A percentile compares a stretch with the other conserved stretches of the same genome.
Conservation (phyloP, 192 early-diverging fungal genomes). For the Coemansia sp. region DNA sequence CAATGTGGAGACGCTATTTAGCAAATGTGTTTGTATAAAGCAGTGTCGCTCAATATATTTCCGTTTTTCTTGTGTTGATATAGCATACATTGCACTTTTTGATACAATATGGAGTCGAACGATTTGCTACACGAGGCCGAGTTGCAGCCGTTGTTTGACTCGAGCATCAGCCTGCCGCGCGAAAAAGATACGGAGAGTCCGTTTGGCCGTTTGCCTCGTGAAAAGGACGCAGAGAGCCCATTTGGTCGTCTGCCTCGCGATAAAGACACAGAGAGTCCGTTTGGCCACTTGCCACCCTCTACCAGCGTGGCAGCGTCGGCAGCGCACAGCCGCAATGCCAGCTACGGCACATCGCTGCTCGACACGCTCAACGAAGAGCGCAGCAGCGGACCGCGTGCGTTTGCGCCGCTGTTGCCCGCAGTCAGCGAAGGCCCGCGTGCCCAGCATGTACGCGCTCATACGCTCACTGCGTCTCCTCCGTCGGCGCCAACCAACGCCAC, state of each 20-base stretch:
- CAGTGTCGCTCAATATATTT: too few relatives aligned
- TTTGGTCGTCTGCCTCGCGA: slow-evolving; percentile 17
- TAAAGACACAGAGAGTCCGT: slow-evolving; percentile 4
- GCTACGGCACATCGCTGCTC: slow-evolving; percentile 54
- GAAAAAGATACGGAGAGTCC: slow-evolving; percentile 5
- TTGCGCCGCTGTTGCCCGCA: slow-evolving; percentile 11
- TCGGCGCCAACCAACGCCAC: slow-evolving; percentile 28
- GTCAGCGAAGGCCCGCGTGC: slow-evolving; percentile 5
- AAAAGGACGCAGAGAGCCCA: not conserved
- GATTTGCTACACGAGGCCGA: slow-evolving; percentile 2
- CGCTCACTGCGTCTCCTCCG: slow-evolving; percentile 31
- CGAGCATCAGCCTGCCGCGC: slow-evolving; percentile 34
- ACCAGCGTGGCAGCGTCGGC: slow-evolving; percentile 15
- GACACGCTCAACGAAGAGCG: slow-evolving; percentile 50
- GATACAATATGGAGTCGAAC: slow-evolving; percentile 1
- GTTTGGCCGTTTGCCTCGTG: not conserved
- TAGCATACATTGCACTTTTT: not conserved
- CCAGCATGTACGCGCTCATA: slow-evolving; percentile 26
- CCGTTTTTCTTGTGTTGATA: too few relatives aligned
- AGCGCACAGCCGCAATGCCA: slow-evolving; percentile 46
- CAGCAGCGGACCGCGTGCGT: not conserved
- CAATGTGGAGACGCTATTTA: not conserved
- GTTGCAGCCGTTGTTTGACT: slow-evolving; percentile 46
- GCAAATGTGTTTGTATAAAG: too few relatives aligned
- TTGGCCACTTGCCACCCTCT: slow-evolving; percentile 12